Percentiles rank a stretch among this genome's conserved stretches.
These are phyloP conservation scores for Saprolegnia diclina DNA, from an alignment of 352 stramenopile genomes.

Conservation along the genomic window DNA sequence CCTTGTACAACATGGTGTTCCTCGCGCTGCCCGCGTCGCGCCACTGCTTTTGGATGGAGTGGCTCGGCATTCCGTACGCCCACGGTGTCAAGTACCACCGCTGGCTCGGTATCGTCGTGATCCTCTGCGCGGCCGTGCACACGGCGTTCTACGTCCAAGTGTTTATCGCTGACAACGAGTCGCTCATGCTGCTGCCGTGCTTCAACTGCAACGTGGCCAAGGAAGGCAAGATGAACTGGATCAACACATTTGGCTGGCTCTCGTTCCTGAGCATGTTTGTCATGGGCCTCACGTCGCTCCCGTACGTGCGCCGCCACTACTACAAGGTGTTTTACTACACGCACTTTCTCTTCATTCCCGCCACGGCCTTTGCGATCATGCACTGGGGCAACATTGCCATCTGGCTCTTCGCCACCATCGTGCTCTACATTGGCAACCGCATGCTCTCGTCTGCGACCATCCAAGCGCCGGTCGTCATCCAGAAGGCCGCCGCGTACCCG, in stretches of 20 bases:
- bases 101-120: constrained; percentile 72
- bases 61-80: constrained; percentile 80
- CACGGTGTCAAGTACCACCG: constrained; percentile 84
- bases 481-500: background rate
- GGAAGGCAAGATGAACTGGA: constrained; percentile 50
- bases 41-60: constrained; percentile 81
- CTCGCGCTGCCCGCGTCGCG: constrained; percentile 44
- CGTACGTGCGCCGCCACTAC: constrained; percentile 46
- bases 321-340: constrained; percentile 69
- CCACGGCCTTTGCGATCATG: constrained; percentile 55
- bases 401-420: constrained; percentile 47
- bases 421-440: constrained; percentile 68
- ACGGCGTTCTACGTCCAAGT: constrained; percentile 64
- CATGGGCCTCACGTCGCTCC: constrained; percentile 54
- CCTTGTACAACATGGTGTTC: constrained; percentile 14
- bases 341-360: constrained; percentile 61
- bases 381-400: constrained; percentile 74
- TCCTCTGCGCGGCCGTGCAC: constrained; percentile 55
- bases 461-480: background rate
- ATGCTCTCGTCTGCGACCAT: constrained; percentile 16
- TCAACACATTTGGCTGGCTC: constrained; percentile 75
- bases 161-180: constrained; percentile 55
- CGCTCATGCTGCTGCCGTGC: constrained; percentile 54
- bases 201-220: constrained; percentile 57
- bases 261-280: constrained; percentile 61